Percentiles rank a stretch among this genome's conserved stretches.
Evolutionary conservation across 257 asterid species (phyloP).

Genomic region (Eucommia ulmoides): DNA sequence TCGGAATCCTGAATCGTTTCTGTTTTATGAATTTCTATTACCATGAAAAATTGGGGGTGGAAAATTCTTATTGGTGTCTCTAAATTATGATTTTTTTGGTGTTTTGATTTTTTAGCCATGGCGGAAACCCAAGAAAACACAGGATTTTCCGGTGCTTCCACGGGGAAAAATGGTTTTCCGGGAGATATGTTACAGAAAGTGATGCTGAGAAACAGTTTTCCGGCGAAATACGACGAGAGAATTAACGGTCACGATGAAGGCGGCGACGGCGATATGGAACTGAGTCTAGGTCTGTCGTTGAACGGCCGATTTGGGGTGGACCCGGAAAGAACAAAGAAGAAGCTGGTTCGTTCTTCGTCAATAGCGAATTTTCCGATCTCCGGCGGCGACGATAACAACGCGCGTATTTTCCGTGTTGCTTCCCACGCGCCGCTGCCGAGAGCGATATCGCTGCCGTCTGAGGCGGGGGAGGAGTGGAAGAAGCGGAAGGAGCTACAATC

Average conservation of each 20-base stretch:
- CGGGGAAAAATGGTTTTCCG: conserved; percentile 16
- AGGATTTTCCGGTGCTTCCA: conserved; percentile 10
- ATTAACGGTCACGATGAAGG: conserved; percentile 4
- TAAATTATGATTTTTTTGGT: conserved; percentile 2
- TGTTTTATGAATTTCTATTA: not conserved
- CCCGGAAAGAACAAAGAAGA: conserved; percentile 26
- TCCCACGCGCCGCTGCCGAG: conserved; percentile 32
- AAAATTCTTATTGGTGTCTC: too few species aligned
- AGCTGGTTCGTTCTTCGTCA: conserved; percentile 50
- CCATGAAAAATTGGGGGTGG: too few species aligned
- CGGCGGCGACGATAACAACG: conserved; percentile 9
- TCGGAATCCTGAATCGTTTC: not conserved
- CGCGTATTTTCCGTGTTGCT: conserved; percentile 14
- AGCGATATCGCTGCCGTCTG: conserved; percentile 56
- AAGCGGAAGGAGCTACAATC: conserved; percentile 57
- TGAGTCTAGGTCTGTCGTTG: conserved; percentile 64
- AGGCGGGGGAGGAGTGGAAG: conserved; percentile 43
- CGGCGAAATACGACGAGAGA: not conserved
- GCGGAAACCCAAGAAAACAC: conserved; percentile 12
- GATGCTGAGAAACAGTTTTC: conserved; percentile 5
- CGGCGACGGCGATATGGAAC: conserved; percentile 35
- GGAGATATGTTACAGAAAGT: conserved; percentile 27
- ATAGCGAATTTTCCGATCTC: conserved; percentile 20
- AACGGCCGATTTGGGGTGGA: conserved; percentile 84
- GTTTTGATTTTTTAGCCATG: conserved; percentile 22